These are phyloP conservation scores for Apiospora phragmitis DNA, from an alignment of 2,329 filamentous ascomycete genomes.

Conservation along the genomic window DNA sequence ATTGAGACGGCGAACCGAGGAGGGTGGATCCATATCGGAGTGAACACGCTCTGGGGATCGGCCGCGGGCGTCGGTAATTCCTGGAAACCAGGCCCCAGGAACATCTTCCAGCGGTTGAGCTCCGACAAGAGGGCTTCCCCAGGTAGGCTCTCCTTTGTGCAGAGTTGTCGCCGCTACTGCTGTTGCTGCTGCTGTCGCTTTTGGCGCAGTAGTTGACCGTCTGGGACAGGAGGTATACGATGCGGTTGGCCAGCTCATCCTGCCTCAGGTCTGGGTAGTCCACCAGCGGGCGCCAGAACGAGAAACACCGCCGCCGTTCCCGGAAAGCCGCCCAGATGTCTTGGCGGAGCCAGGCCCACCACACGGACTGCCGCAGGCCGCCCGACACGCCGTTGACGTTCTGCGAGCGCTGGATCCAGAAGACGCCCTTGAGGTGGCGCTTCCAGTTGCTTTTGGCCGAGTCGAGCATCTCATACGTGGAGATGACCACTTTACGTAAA, in stretches of 20 bases:
- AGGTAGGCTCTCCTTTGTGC: constrained; percentile 18
- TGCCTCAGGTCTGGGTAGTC: constrained; percentile 47
- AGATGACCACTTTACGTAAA: constrained; percentile 51
- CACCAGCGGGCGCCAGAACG: constrained; percentile 57
- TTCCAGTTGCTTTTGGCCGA: constrained; percentile 57
- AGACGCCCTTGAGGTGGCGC: constrained; percentile 63
- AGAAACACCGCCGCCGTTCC: constrained; percentile 55
- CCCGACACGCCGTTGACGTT: constrained; percentile 60
- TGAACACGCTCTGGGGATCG: constrained; percentile 34
- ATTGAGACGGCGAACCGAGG: constrained; percentile 47
- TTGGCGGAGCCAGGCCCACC: constrained; percentile 69
- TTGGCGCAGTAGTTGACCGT: constrained; percentile 59
- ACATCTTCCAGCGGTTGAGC: constrained; percentile 33
- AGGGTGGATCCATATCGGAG: constrained; percentile 53
- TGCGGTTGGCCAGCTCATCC: constrained; percentile 53
- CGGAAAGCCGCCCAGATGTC: constrained; percentile 66
- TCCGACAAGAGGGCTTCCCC: constrained; percentile 25
- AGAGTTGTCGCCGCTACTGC: not conserved
- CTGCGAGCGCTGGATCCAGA: constrained; percentile 65
- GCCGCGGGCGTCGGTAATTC: constrained; percentile 35
- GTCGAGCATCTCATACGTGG: constrained; percentile 68
- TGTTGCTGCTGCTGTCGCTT: constrained; percentile 24
- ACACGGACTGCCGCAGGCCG: constrained; percentile 56
- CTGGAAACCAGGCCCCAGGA: constrained; percentile 38
- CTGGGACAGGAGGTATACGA: constrained; percentile 56